Base-by-base conservation (phyloP, 805 yeast genomes). In the Ascoidea tarda region DNA sequence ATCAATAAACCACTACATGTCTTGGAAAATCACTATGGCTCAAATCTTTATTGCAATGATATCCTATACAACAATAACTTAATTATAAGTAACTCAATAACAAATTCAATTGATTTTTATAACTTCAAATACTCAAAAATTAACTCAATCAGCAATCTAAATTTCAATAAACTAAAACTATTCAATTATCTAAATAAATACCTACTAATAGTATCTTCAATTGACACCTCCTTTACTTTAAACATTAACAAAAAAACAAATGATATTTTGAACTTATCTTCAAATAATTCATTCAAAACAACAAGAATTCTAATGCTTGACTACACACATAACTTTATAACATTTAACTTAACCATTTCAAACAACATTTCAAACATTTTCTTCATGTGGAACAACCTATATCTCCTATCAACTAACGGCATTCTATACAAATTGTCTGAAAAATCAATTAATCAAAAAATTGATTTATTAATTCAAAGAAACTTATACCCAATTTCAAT, bases 401-500 rank as follows among this genome's bases (percentile, higher is more conserved):
- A 73, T 58, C 66, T 87, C 6, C 65, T 90, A 12, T 78, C 88
- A 2, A 69, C 82, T 1, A 95, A 89, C 63, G 96, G 96, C 0
- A 66, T 84, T 1, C 66, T 91, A 6, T 81, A 84, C 61, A 75
- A 75, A 54, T 65, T 88, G 14, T 79, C 76, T 47, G 95, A 87
- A 60, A 83, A 82, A 58, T 68, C 81, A 0, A 61, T 84, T 6
- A 70, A 75, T n/a, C 81, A 82, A 51, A 87, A 87, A 60, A 69
- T 93, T 8, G 81, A 81, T 21, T 75, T 81, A 6, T 74, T 88
- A 5, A 70, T 82, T 28, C 84, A 81, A 56, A 72, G 91, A 51
- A 85, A 87, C 47, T 68, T 87, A 8, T 90, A 76, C 59, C 75
- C 79, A 12, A 73, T 84, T 52, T 96, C 97, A 0, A 75, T 86